Base-by-base conservation (phyloP, 805 yeast genomes). In the Sungouiozyma ichnusensis region DNA sequence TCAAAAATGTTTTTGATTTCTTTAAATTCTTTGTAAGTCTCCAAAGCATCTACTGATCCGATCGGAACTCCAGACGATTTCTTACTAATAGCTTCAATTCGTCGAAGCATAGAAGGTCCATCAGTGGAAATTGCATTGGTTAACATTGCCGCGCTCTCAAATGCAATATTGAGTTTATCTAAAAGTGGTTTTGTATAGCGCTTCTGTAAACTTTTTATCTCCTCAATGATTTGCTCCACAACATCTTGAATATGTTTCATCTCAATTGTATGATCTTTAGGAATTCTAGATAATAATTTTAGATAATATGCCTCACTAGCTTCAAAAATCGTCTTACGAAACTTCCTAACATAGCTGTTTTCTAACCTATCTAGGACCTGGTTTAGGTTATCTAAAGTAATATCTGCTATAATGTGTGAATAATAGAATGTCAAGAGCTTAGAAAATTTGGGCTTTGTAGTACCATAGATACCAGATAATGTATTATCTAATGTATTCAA, bases 101-200 rank as follows among this genome's bases (percentile, higher is more conserved):
- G 75, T 19, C 64, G 62, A 8, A 78, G 51, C 53, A 79, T 75
- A 33, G 69, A 68, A 36, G 66, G 63, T 1, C 76, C 63, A 53
- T 79, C 85, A 3, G 70, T 66, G 1, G 73, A 72, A 51, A 76
- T 72, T 58, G 76, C 70, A 4, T 68, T 67, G 4, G 76, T 68
- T n/a, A 75, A 60, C 4, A 73, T 64, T 0, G 65, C 63, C 0
- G 74, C 78, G 20, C 71, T 66, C 1, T 72, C 71, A 27, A 63
- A 58, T 1, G 83, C 60, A 31, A 84, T 72, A 36, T 69, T 60
- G 3, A 83, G 57, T 44, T 66, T 66, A 16, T 77, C 86, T 36
- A 83, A 60, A n/a, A 84, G 59, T 0, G 85, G 81, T 35, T 62
- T 64, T 32, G 73, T 74, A 52, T 79, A 84, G 46, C 76, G 61